Evolutionary conservation across 2,329 filamentous ascomycete genomes (phyloP).

Genomic region (Berkeleyomyces basicola): DNA sequence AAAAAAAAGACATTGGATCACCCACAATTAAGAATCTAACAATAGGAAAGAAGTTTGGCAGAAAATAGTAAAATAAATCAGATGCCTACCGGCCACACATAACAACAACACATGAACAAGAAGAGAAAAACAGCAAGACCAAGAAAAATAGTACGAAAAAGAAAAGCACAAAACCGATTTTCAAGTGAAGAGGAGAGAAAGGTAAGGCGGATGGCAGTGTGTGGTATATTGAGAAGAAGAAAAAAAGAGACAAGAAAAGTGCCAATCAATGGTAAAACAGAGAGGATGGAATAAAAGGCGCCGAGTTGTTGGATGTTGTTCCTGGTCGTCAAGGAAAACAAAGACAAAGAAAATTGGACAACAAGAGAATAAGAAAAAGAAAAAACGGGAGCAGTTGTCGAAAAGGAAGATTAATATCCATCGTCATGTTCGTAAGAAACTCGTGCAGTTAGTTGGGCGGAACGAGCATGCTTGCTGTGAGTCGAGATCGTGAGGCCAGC

Average conservation of each 20-base stretch:
- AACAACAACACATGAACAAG: not conserved
- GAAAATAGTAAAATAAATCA: not conserved
- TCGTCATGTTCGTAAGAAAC: conserved; percentile 12
- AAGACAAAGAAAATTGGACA: not conserved
- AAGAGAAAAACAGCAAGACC: not conserved
- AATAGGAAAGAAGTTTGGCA: not conserved
- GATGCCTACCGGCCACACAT: not conserved
- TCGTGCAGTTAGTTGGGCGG: conserved; percentile 4
- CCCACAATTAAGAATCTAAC: not conserved
- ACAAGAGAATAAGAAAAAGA: not conserved
- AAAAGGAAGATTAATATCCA: conserved; percentile 9
- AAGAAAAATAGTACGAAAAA: not conserved
- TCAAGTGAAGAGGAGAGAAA: not conserved
- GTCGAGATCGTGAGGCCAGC: not conserved
- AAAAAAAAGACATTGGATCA: not conserved
- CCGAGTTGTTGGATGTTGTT: not conserved
- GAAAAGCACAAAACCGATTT: not conserved
- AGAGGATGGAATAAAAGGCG: not conserved
- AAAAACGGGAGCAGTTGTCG: not conserved
- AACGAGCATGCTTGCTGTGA: conserved; percentile 1
- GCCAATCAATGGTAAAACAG: not conserved
- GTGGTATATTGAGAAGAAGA: conserved; percentile 6
- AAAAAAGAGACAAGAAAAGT: conserved; percentile 3
- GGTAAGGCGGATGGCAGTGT: conserved; percentile 1
- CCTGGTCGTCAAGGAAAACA: not conserved